These are phyloP conservation scores for Taiwanofungus camphoratus DNA, from an alignment of 1,284 basidiomycete species.

Conservation along the genomic window DNA sequence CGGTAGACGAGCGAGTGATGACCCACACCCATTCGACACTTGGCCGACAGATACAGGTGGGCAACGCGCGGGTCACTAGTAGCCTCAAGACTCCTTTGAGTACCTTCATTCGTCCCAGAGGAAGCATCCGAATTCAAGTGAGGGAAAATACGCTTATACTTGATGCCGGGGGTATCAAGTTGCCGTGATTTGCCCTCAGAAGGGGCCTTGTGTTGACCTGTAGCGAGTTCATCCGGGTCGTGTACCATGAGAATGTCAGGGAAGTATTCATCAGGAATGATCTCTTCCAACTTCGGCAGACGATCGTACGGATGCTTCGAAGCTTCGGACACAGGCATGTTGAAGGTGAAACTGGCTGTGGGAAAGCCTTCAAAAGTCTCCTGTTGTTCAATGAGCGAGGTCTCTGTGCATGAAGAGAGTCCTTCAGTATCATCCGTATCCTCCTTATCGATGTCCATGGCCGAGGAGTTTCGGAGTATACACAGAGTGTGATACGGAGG, in stretches of 20 bases:
- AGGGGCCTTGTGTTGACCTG: not conserved
- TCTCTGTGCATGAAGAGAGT: no score
- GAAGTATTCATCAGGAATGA: conserved; percentile 22
- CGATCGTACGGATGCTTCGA: not conserved
- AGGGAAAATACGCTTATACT: conserved; percentile 24
- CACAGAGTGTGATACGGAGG: no score
- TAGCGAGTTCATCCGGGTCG: conserved; percentile 19
- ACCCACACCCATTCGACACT: conserved; percentile 24
- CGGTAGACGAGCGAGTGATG: conserved; percentile 29
- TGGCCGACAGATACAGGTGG: conserved; percentile 21
- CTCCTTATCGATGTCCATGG: no score
- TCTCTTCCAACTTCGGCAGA: conserved; percentile 22
- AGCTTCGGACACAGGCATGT: no score
- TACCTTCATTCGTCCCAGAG: not conserved
- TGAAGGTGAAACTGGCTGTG: no score
- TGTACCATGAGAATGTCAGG: conserved; percentile 28
- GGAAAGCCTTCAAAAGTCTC: no score
- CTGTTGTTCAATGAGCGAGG: no score
- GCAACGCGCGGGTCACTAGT: conserved; percentile 8
- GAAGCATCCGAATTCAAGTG: conserved; percentile 3
- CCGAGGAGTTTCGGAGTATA: no score
- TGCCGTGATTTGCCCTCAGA: not conserved
- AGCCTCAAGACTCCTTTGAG: not conserved
- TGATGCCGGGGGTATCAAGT: conserved; percentile 1
- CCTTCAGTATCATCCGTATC: no score